These are phyloP conservation scores for Nematodospora valgi DNA, from an alignment of 805 yeast species.

Conservation along the genomic window DNA sequence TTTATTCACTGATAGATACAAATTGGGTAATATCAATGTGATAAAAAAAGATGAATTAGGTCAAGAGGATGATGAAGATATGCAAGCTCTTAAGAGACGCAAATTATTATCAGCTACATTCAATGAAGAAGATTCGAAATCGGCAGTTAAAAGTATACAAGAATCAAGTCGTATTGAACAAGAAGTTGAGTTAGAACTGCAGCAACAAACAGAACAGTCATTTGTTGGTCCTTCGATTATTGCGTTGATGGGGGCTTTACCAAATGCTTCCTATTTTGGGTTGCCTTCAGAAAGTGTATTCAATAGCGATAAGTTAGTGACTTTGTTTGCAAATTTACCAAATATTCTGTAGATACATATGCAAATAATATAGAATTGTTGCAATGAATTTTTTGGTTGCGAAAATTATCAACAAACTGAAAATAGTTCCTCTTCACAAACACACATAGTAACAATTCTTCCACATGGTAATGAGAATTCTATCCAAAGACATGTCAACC, in stretches of 20 bases:
- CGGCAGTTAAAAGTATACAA: slow-evolving; percentile 13
- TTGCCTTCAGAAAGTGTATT: slow-evolving; percentile 47
- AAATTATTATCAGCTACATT: slow-evolving; percentile 10
- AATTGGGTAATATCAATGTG: slow-evolving; percentile 33
- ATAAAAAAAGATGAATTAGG: slow-evolving; percentile 37
- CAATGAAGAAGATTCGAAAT: slow-evolving; percentile 5
- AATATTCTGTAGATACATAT: slow-evolving; percentile 15
- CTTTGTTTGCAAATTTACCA: slow-evolving; percentile 30
- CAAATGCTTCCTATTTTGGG: slow-evolving; percentile 56
- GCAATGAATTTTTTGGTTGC: slow-evolving; percentile 7
- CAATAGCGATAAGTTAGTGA: slow-evolving; percentile 51
- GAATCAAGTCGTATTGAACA: slow-evolving; percentile 12
- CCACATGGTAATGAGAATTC: slow-evolving; percentile 1
- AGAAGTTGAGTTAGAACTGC: slow-evolving; percentile 3
- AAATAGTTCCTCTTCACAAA: not conserved
- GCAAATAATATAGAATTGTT: slow-evolving; percentile 1
- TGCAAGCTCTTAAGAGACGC: slow-evolving; percentile 12
- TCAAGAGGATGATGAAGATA: slow-evolving; percentile 14
- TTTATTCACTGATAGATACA: slow-evolving; percentile 38
- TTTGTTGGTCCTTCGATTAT: slow-evolving; percentile 32
- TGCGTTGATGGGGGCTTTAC: slow-evolving; percentile 54
- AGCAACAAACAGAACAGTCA: slow-evolving; percentile 14
- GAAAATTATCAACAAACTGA: slow-evolving; percentile 3
- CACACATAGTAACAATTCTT: slow-evolving; percentile 1
- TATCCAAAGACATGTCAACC: slow-evolving; percentile 8